These are phyloP conservation scores for Calonectria honghensis DNA, from an alignment of 2,329 filamentous ascomycete genomes.

Conservation along the genomic window DNA sequence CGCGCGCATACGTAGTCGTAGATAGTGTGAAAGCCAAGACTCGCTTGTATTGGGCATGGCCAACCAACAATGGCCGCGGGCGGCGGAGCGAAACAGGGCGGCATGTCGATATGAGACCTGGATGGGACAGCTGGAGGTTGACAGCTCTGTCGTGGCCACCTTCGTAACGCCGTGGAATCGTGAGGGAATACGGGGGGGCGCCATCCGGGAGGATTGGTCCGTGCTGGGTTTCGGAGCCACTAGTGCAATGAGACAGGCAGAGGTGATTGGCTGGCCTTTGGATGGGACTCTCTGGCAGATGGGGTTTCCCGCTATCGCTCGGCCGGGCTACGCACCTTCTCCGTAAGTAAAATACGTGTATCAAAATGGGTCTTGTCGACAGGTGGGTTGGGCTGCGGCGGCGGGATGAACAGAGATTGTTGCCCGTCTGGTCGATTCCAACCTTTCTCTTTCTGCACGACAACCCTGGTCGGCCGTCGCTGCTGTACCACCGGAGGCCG, in stretches of 20 bases:
- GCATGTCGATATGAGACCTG: slow-evolving; percentile 23
- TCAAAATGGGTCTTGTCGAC: slow-evolving; percentile 38
- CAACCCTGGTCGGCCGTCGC: slow-evolving; percentile 1
- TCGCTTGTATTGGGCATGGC: slow-evolving; percentile 23
- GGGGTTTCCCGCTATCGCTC: slow-evolving; percentile 42
- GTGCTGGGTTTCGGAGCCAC: slow-evolving; percentile 49
- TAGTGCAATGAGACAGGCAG: slow-evolving; percentile 45
- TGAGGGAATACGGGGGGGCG: slow-evolving; percentile 42
- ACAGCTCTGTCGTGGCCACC: slow-evolving; percentile 31
- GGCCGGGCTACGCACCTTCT: slow-evolving; percentile 38
- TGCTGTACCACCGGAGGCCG: slow-evolving; percentile 17
- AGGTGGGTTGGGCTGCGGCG: slow-evolving; percentile 31
- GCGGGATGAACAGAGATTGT: slow-evolving; percentile 29
- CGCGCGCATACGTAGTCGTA: slow-evolving; percentile 14
- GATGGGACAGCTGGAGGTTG: slow-evolving; percentile 30
- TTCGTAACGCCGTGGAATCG: slow-evolving; percentile 26
- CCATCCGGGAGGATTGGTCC: slow-evolving; percentile 44
- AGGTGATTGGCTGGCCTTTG: slow-evolving; percentile 48
- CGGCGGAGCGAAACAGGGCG: slow-evolving; percentile 35
- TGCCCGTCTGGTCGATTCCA: slow-evolving; percentile 9
- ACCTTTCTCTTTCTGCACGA: slow-evolving; percentile 29
- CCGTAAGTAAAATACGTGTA: slow-evolving; percentile 34
- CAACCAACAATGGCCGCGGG: slow-evolving; percentile 30
- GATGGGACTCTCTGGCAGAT: slow-evolving; percentile 41
- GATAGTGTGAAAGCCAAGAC: slow-evolving; percentile 22